Evolutionary conservation across 2,329 filamentous ascomycete genomes (phyloP).

Genomic region (Rhytidhysteron rufulum): DNA sequence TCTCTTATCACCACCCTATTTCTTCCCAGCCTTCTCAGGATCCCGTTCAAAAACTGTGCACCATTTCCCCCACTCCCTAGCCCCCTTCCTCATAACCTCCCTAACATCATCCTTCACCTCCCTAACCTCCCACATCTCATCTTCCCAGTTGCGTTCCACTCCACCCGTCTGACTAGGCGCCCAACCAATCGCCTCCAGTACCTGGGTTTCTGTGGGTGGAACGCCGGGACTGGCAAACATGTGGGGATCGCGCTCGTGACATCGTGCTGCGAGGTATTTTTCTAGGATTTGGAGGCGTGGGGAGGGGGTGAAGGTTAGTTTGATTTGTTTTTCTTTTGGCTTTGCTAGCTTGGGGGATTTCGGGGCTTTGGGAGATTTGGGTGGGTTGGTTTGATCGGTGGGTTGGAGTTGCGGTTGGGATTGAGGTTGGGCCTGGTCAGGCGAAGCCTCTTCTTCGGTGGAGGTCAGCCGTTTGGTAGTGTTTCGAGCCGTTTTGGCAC

Average conservation of each 20-base stretch:
- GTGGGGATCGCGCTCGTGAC: conserved; percentile 31
- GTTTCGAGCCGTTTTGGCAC: conserved; percentile 17
- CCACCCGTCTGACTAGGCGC: conserved; percentile 23
- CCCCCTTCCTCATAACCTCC: conserved; percentile 32
- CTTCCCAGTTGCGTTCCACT: conserved; percentile 25
- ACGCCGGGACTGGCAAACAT: conserved; percentile 24
- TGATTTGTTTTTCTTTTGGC: conserved; percentile 23
- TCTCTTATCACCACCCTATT: too few relatives aligned
- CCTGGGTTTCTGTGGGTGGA: conserved; percentile 31
- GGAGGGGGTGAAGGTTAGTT: conserved; percentile 26
- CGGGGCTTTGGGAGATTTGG: too few relatives aligned
- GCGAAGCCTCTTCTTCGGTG: conserved; percentile 7
- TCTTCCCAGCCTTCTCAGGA: conserved; percentile 37
- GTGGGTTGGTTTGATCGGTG: too few relatives aligned
- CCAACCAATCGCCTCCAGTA: conserved; percentile 41
- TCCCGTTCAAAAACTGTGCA: conserved; percentile 32
- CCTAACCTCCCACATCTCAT: conserved; percentile 39
- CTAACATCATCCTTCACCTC: conserved; percentile 40
- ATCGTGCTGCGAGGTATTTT: conserved; percentile 34
- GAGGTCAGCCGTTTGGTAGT: conserved; percentile 1
- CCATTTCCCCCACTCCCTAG: conserved; percentile 38
- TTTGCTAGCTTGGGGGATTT: neutral
- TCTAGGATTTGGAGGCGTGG: conserved; percentile 32
- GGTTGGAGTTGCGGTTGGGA: too few relatives aligned
- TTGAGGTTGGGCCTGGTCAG: conserved; percentile 16